Base-by-base conservation (phyloP, 2,329 filamentous ascomycete species). In the Pestalotiopsis sp. region DNA sequence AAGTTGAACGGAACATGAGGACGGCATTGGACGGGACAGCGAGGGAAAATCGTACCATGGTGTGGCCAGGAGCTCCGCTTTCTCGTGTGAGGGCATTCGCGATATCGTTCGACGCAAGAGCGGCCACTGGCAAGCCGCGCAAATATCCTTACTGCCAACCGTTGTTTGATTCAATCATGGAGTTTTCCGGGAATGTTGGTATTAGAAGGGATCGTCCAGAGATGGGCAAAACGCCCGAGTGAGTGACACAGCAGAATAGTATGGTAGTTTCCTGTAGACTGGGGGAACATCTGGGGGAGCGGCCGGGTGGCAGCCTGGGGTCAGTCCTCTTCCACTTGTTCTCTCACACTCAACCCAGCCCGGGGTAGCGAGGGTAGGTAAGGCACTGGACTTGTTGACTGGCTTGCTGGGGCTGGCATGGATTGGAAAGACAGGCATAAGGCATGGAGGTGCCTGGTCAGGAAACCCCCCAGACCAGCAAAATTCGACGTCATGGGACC, bases 41-140 rank as follows among this genome's bases (percentile, higher is more conserved):
- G 39, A 45, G 39, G 67, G 63, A 39, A 12, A 38, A 27, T 72
- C 73, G 36, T 76, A 79, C 77, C 77, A 79, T 67, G 77, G 77
- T 70, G 77, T 78, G 68, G 77, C 77, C 39, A 79, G 75, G 69
- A 77, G 71, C 64, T 76, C 75, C 67, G 73, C 65, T 68, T 74
- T 73, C 69, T 75, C 74, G 70, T 74, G 69, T 74, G 77, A 78
- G 74, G 76, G 73, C 77, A 79, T 79, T 78, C 76, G 74, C 58
- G 69, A 69, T 68, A 71, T 73, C 62, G 68, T 67, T 69, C 58
- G 27, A 62, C 9, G 59, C 45, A 14, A 38, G 20, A 17, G 41
- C 64, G 45, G 20, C 41, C 23, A 67, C 41, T 49, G 31, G 64
- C 23, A 59, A 49, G 25, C 25, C 58, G 61, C 25, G 41, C 17